Evolutionary conservation across 2,329 filamentous ascomycete species (phyloP), one percentile per base, ranked within the genome.

Genomic region (Aspergillus flavus): DNA sequence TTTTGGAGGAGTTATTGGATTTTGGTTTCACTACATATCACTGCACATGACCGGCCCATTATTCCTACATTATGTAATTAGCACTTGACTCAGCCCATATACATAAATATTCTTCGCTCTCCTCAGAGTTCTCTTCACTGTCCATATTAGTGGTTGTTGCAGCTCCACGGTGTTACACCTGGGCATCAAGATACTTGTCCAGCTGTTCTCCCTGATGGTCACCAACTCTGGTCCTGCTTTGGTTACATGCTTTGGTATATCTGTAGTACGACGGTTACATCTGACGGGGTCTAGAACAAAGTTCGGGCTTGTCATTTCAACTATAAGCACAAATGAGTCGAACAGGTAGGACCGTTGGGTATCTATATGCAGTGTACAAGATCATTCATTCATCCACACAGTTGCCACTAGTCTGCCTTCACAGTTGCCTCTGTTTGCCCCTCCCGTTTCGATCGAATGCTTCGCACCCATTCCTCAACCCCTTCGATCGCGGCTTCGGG

Each of bases 401-500:
- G 39, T 26, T 7, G 6, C 5, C 9, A 19, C 16, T 50, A 30
- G n/a, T 21, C 30, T 23, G 57, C 39, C 36, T 32, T 16, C 14
- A 28, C 39, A 36, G 48, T 12, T 2, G n/a, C 36, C 23, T 53
- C 48, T 6, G 28, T 39, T 30, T 61, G 57, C 53, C 55, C 54
- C 39, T 60, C 68, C 61, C 71, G 74, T 61, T 74, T 73, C 61
- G 72, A 72, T 32, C 64, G 67, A 1, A 70, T 36, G 3, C 43
- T 59, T 54, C 68, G 56, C 36, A 76, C 71, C 78, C 78, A 80
- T 19, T 64, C 66, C 19, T 64, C 67, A 3, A 69, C 76, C 14
- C 69, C 69, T 16, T 70, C 32, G 46, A 80, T 72, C 1, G 77
- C 78, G 16, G 28, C 58, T 56, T 74, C 68, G 0, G 77, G 77